Evolutionary conservation across 2,329 filamentous ascomycete species (phyloP).

Genomic region (Cryoendolithus antarcticus): DNA sequence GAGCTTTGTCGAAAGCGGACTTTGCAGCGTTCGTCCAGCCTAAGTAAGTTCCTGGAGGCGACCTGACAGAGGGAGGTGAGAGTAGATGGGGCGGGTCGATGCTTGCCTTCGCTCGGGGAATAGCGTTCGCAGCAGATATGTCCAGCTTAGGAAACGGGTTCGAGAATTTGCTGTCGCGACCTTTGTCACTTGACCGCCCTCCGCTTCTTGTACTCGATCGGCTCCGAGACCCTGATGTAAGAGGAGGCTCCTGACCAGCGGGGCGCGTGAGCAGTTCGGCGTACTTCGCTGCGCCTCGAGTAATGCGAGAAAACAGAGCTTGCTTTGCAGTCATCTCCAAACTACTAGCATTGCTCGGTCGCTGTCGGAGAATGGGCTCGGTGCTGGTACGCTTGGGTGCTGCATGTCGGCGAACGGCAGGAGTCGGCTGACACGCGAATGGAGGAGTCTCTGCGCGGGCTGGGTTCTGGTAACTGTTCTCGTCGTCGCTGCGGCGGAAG

Average conservation of each 20-base stretch:
- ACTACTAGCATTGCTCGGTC: constrained; percentile 2
- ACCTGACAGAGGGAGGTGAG: neutral
- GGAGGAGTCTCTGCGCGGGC: too few species aligned
- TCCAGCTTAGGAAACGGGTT: too few species aligned
- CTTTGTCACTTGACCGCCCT: too few species aligned
- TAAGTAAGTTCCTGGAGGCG: constrained; percentile 6
- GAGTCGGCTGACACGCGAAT: too few species aligned
- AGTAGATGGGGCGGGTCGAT: constrained; percentile 1
- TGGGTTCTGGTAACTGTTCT: constrained; percentile 1
- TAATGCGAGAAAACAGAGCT: constrained; percentile 11
- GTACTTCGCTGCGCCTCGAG: constrained; percentile 10
- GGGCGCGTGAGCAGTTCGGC: constrained; percentile 10
- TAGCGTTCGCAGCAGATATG: too few species aligned
- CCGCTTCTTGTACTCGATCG: too few species aligned
- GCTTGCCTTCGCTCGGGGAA: neutral
- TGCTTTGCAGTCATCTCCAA: constrained; percentile 7
- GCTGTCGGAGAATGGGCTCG: constrained; percentile 1
- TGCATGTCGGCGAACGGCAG: too few species aligned
- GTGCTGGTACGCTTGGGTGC: neutral
- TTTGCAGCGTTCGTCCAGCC: constrained; percentile 16
- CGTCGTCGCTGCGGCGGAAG: constrained; percentile 9
- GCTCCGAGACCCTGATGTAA: neutral
- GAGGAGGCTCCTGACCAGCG: constrained; percentile 1
- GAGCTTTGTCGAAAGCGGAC: constrained; percentile 9
- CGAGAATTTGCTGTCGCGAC: too few species aligned